Percentiles rank a stretch among this genome's conserved stretches.
Evolutionary conservation across 805 yeast genomes (phyloP).

Genomic region (Candida germanica): DNA sequence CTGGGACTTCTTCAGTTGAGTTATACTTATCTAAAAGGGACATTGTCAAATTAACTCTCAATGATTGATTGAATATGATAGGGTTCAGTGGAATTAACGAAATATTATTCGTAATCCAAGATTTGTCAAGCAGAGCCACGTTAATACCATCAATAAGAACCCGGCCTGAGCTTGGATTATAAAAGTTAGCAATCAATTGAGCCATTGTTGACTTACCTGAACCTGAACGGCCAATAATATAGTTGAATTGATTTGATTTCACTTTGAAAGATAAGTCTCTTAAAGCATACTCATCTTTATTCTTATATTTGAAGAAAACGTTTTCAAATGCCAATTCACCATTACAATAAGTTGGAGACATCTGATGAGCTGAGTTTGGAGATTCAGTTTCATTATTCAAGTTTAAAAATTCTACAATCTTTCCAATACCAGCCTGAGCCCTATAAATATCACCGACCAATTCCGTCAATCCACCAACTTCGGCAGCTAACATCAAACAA

Average conservation of each 20-base stretch:
- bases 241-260: slow-evolving; percentile 46
- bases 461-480: slow-evolving; percentile 52
- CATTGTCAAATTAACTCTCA: slow-evolving; percentile 60
- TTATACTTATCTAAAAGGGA: slow-evolving; percentile 34
- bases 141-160: slow-evolving; percentile 56
- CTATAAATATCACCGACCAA: slow-evolving; percentile 63
- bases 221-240: slow-evolving; percentile 84
- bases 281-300: slow-evolving; percentile 50
- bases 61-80: slow-evolving; percentile 58
- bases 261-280: slow-evolving; percentile 39
- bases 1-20: slow-evolving; percentile 17
- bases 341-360: slow-evolving; percentile 15
- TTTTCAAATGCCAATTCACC: slow-evolving; percentile 56
- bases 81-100: slow-evolving; percentile 75
- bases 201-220: slow-evolving; percentile 88
- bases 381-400: slow-evolving; percentile 1
- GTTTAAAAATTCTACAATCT: slow-evolving; percentile 26
- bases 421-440: slow-evolving; percentile 65
- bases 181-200: slow-evolving; percentile 58
- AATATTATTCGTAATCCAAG: slow-evolving; percentile 60
- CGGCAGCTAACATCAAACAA: slow-evolving; percentile 68
- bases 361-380: background rate
- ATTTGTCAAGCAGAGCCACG: slow-evolving; percentile 38
- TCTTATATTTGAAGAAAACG: slow-evolving; percentile 63
- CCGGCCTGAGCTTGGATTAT: slow-evolving; percentile 49